phyloP scores from a whole-genome alignment of 352 stramenopile species.

The Pythium scleroteichum region DNA sequence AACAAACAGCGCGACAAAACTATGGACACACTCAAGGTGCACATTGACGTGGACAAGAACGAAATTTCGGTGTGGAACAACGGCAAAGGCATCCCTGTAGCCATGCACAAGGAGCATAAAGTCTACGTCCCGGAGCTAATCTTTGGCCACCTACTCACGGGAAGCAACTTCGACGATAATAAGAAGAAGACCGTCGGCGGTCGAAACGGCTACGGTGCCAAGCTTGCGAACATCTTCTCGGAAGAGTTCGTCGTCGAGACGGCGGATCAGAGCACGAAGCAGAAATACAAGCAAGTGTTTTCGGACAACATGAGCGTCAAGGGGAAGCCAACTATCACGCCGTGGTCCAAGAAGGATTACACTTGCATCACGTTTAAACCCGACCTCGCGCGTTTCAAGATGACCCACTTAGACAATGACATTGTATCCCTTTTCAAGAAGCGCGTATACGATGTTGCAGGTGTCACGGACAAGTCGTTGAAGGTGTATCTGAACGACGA shows the following conservation, averaged over 20 bases:
- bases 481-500: constrained; percentile 95
- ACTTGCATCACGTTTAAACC: constrained; percentile 97
- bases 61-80: constrained; percentile 98
- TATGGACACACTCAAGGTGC: constrained; percentile 94
- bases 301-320: constrained; percentile 94
- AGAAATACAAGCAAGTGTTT: constrained; percentile 94
- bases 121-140: constrained; percentile 98
- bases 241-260: constrained; percentile 99
- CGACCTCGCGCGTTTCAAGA: constrained; percentile 93
- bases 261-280: constrained; percentile 89
- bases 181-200: constrained; percentile 95
- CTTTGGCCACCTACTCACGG: constrained; percentile 97
- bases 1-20: constrained; percentile 99
- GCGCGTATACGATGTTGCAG: constrained; percentile 96
- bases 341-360: constrained; percentile 87
- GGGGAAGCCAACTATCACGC: constrained; percentile 84
- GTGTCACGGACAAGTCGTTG: constrained; percentile 91
- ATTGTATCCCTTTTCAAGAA: constrained; percentile 97
- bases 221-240: constrained; percentile 99
- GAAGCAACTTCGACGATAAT: constrained; percentile 98
- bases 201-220: constrained; percentile 97
- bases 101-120: constrained; percentile 96
- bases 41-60: constrained; percentile 90
- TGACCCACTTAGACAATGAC: constrained; percentile 89
- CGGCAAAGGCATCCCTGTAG: constrained; percentile 96